A percentile compares a stretch with the other conserved stretches of the same genome.
Conservation (phyloP, 148 eudicot genomes). For the Vaccinium vitisidaea region DNA sequence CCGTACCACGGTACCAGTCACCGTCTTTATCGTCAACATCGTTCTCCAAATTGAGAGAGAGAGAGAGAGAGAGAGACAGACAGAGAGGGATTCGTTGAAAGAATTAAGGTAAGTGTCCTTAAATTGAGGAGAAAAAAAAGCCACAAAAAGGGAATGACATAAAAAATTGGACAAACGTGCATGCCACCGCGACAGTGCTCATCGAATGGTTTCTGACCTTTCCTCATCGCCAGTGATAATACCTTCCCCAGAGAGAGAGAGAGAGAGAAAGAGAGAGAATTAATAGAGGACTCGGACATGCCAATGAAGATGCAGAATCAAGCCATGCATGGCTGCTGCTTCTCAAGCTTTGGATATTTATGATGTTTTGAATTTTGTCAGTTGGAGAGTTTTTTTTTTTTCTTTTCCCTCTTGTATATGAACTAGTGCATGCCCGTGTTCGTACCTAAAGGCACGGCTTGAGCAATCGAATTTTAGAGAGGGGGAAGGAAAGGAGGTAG, state of each 20-base stretch:
- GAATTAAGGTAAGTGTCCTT: not conserved
- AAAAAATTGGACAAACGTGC: constrained; percentile 16
- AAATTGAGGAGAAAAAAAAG: constrained; percentile 18
- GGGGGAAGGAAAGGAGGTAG: too few relatives aligned
- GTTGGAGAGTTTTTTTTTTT: too few relatives aligned
- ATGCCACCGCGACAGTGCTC: constrained; percentile 23
- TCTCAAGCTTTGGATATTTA: constrained; percentile 84
- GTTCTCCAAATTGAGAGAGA: not conserved
- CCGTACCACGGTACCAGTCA: not conserved
- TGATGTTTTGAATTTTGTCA: constrained; percentile 42
- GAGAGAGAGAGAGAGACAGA: constrained; percentile 8
- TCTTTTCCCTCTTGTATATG: too few relatives aligned
- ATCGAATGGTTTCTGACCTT: constrained; percentile 22
- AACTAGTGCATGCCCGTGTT: too few relatives aligned
- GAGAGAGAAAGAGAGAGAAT: constrained; percentile 11
- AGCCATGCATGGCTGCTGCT: constrained; percentile 71
- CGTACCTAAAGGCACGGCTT: too few relatives aligned
- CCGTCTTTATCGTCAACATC: constrained; percentile 13
- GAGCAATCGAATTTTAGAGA: too few relatives aligned
- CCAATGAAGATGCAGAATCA: constrained; percentile 93
- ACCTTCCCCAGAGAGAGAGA: not conserved
- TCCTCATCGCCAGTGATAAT: too few relatives aligned
- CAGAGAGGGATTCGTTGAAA: not conserved
- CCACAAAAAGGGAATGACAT: constrained; percentile 16
- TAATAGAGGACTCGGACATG: constrained; percentile 92